Percentiles rank a stretch among this genome's conserved stretches.
Evolutionary conservation across 352 stramenopile genomes (phyloP).

Genomic region (Detonula confervacea): DNA sequence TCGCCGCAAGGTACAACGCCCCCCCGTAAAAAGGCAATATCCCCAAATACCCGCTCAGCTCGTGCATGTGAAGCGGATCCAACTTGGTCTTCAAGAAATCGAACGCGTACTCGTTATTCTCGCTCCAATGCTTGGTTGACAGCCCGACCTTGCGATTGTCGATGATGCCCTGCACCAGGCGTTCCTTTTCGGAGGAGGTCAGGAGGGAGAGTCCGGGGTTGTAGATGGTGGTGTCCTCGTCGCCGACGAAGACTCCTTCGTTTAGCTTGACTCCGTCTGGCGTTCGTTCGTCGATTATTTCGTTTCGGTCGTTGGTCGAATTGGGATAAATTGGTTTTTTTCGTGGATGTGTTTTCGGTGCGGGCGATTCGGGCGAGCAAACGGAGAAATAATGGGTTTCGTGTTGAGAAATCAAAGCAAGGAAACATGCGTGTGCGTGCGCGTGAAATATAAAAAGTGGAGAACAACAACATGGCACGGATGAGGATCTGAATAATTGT

Average conservation of each 20-base stretch:
- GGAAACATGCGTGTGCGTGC: no score
- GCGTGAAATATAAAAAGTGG: no score
- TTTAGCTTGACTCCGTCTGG: slow-evolving; percentile 69
- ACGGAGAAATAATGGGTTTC: no score
- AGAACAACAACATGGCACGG: no score
- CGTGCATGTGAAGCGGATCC: slow-evolving; percentile 77
- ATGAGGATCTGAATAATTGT: no score
- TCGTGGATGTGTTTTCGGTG: no score
- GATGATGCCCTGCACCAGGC: slow-evolving; percentile 62
- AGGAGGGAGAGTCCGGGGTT: slow-evolving; percentile 79
- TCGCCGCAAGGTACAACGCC: slow-evolving; percentile 66
- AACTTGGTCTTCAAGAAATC: slow-evolving; percentile 68
- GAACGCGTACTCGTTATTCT: slow-evolving; percentile 73
- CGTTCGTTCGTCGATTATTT: neutral
- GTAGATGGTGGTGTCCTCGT: slow-evolving; percentile 83
- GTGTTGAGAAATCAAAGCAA: no score
- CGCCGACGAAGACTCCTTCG: slow-evolving; percentile 64
- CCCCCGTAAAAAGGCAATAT: slow-evolving; percentile 76
- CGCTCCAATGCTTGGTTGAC: slow-evolving; percentile 55
- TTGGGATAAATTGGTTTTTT: no score
- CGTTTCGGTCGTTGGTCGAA: neutral
- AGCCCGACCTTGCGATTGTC: slow-evolving; percentile 56
- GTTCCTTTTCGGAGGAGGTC: slow-evolving; percentile 75
- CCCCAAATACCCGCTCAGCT: slow-evolving; percentile 67
- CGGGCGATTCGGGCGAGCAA: no score